phyloP scores from a whole-genome alignment of 805 yeast species.

The Myxozyma nipponensis region DNA sequence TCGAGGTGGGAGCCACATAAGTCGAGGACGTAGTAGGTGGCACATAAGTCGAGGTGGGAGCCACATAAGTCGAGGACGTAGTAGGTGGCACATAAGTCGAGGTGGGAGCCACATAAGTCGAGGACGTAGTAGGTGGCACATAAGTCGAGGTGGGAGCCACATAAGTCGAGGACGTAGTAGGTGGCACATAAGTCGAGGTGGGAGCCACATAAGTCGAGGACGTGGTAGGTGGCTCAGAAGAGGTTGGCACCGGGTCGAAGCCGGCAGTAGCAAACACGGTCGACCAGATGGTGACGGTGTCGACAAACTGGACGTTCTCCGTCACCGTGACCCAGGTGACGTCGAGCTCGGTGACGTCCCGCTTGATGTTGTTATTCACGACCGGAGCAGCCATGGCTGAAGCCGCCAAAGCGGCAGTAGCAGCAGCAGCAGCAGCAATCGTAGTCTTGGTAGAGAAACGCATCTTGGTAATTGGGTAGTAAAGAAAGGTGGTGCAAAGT shows the following conservation, averaged over 20 bases:
- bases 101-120: neutral
- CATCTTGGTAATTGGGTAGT: neutral
- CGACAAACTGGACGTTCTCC: slow-evolving; percentile 10
- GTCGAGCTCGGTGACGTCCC: slow-evolving; percentile 16
- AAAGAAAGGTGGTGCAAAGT: neutral
- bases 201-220: neutral
- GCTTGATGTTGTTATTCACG: too few species aligned
- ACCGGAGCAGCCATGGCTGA: slow-evolving; percentile 13
- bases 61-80: slow-evolving; percentile 11
- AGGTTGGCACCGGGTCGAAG: neutral
- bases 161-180: neutral
- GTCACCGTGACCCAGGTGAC: slow-evolving; percentile 23
- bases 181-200: neutral
- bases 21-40: slow-evolving; percentile 5
- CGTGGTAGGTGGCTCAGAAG: neutral
- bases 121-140: slow-evolving; percentile 8
- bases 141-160: neutral
- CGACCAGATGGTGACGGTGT: slow-evolving; percentile 16
- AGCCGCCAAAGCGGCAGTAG: slow-evolving; percentile 9
- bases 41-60: slow-evolving; percentile 12
- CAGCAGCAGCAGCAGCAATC: slow-evolving; percentile 3
- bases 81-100: slow-evolving; percentile 12
- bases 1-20: slow-evolving; percentile 5
- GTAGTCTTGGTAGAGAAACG: neutral
- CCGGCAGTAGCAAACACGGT: slow-evolving; percentile 14